phyloP scores from a whole-genome alignment of 2,329 filamentous ascomycete species.

The Rasamsonia emersonii region DNA sequence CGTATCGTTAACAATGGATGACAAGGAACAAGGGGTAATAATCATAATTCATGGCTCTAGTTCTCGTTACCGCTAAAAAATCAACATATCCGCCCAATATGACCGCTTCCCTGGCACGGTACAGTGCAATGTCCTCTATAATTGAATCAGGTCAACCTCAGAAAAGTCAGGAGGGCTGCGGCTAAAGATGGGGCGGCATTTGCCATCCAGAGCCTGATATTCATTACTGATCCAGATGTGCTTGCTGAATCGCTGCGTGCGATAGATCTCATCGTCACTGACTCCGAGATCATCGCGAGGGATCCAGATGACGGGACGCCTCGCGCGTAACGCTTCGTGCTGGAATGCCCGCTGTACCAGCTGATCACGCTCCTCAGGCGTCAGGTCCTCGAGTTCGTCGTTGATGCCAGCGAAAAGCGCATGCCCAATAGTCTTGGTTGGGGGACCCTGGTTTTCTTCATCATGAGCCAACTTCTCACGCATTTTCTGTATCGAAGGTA shows the following conservation, averaged over 20 bases:
- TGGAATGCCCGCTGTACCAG: conserved; percentile 83
- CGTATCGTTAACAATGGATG: too few species aligned
- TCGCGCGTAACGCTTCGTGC: conserved; percentile 76
- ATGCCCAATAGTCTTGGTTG: conserved; percentile 56
- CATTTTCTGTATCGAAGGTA: conserved; percentile 24
- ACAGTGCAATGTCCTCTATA: too few species aligned
- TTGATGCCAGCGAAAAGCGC: conserved; percentile 80
- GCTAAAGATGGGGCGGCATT: conserved; percentile 73
- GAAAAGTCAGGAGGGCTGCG: conserved; percentile 83
- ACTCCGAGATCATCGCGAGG: conserved; percentile 84
- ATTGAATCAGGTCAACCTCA: conserved; percentile 74
- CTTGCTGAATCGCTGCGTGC: conserved; percentile 67
- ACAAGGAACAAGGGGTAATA: too few species aligned
- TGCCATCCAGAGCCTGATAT: conserved; percentile 77
- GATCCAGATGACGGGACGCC: conserved; percentile 86
- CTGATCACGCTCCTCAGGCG: conserved; percentile 76
- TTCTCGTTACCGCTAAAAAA: too few species aligned
- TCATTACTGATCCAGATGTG: conserved; percentile 90
- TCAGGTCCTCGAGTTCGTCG: conserved; percentile 91
- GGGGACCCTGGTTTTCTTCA: conserved; percentile 58
- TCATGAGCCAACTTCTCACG: conserved; percentile 41
- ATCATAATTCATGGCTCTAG: too few species aligned
- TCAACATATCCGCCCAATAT: too few species aligned
- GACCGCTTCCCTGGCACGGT: too few species aligned
- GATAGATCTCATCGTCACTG: conserved; percentile 79